Conservation (phyloP, 257 asterid species). For the Solanum tarijense region DNA sequence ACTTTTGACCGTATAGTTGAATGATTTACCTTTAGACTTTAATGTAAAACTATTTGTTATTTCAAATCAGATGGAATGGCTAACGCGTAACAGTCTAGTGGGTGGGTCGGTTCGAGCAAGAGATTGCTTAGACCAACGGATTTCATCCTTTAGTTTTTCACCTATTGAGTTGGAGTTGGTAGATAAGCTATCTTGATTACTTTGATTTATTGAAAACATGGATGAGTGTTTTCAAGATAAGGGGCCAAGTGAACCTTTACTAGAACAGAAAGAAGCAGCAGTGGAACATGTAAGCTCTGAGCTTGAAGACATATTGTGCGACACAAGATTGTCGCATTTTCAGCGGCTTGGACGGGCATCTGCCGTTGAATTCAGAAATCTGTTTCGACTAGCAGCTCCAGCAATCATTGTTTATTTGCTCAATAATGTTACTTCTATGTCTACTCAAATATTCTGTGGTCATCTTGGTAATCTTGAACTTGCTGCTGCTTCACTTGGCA, state of each 20-base stretch:
- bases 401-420: slow-evolving; percentile 27
- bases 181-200: not conserved
- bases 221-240: not conserved
- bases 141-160: not conserved
- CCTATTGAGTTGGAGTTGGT: not conserved
- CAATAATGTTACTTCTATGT: slow-evolving; percentile 28
- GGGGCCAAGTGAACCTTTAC: not conserved
- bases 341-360: slow-evolving; percentile 5
- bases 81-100: not conserved
- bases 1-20: not conserved
- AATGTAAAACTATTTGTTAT: not conserved
- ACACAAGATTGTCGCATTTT: slow-evolving; percentile 3
- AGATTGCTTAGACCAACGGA: not conserved
- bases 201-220: not conserved
- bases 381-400: slow-evolving; percentile 32
- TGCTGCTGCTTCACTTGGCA: slow-evolving; percentile 37
- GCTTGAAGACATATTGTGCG: slow-evolving; percentile 21
- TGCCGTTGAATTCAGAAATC: slow-evolving; percentile 7
- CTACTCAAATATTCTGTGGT: slow-evolving; percentile 37
- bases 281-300: slow-evolving; percentile 12
- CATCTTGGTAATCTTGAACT: slow-evolving; percentile 32
- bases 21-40: not conserved
- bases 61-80: not conserved
- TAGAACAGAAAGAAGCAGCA: not conserved
- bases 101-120: too few relatives aligned